Evolutionary conservation across 1,139 yeast species (phyloP).

Genomic region (Hansenula lynferdii): DNA sequence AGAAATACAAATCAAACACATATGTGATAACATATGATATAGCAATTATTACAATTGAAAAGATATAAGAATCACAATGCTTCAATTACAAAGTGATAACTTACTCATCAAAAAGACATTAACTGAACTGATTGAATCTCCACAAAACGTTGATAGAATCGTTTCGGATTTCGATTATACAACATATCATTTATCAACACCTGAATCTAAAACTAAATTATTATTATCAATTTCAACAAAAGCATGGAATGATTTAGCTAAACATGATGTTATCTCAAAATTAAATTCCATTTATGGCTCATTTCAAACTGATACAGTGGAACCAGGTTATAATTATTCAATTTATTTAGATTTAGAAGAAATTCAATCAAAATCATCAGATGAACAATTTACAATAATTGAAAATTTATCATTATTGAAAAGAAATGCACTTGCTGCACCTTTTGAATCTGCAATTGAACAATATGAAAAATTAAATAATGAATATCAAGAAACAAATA

Average conservation of each 20-base stretch:
- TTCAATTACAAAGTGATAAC: slow-evolving; percentile 43
- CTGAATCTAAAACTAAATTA: slow-evolving; percentile 60
- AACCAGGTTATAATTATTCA: slow-evolving; percentile 81
- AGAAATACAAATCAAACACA: neutral
- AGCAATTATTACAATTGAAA: neutral
- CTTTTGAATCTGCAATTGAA: slow-evolving; percentile 81
- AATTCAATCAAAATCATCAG: slow-evolving; percentile 35
- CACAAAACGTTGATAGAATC: slow-evolving; percentile 77
- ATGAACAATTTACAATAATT: slow-evolving; percentile 46
- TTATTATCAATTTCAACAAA: slow-evolving; percentile 68
- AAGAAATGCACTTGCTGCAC: slow-evolving; percentile 87
- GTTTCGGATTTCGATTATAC: slow-evolving; percentile 96
- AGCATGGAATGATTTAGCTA: slow-evolving; percentile 68
- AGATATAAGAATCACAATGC: slow-evolving; percentile 24
- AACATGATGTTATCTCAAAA: slow-evolving; percentile 55
- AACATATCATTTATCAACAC: slow-evolving; percentile 85
- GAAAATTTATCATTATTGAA: slow-evolving; percentile 69
- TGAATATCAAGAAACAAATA: slow-evolving; percentile 41
- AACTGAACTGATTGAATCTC: slow-evolving; percentile 30
- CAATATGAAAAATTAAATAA: slow-evolving; percentile 70
- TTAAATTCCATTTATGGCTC: slow-evolving; percentile 38
- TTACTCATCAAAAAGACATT: slow-evolving; percentile 41
- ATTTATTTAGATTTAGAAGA: slow-evolving; percentile 57
- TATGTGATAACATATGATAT: neutral
- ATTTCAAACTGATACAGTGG: slow-evolving; percentile 39